A percentile compares a stretch with the other conserved stretches of the same genome.
Conservation (phyloP, 495 filamentous ascomycete genomes). For the Cudoniella acicularis region DNA sequence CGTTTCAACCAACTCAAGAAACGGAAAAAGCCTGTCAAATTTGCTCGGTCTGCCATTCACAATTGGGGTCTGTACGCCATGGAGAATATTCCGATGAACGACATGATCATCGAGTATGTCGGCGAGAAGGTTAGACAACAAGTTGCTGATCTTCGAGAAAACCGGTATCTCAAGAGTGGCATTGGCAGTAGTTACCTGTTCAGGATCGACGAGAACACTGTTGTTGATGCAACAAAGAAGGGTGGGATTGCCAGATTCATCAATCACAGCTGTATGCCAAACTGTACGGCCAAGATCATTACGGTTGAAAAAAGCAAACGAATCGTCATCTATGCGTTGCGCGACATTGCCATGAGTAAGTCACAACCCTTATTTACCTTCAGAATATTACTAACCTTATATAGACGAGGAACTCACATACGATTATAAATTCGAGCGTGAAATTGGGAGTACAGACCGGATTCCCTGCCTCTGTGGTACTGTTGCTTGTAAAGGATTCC, state of each 20-base stretch:
- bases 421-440: slow-evolving; percentile 99
- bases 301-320: slow-evolving; percentile 98
- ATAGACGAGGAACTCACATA: slow-evolving; percentile 97
- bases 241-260: slow-evolving; percentile 98
- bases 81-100: slow-evolving; percentile 93
- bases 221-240: slow-evolving; percentile 97
- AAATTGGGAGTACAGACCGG: slow-evolving; percentile 89
- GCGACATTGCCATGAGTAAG: slow-evolving; percentile 93
- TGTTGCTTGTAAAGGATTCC: slow-evolving; percentile 93
- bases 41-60: slow-evolving; percentile 95
- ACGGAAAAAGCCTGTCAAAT: slow-evolving; percentile 97
- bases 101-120: slow-evolving; percentile 99
- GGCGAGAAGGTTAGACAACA: slow-evolving; percentile 95
- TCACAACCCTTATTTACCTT: slow-evolving; percentile 18
- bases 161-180: slow-evolving; percentile 87
- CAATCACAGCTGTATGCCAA: slow-evolving; percentile 97
- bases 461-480: slow-evolving; percentile 97
- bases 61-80: slow-evolving; percentile 98
- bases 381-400: slow-evolving; percentile 37
- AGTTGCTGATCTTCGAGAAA: slow-evolving; percentile 91
- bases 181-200: slow-evolving; percentile 98
- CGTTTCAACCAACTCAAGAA: slow-evolving; percentile 99
- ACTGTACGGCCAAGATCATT: slow-evolving; percentile 99
- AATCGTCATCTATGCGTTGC: slow-evolving; percentile 96
- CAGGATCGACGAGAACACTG: slow-evolving; percentile 94